Evolutionary conservation across 192 early-diverging fungal species (phyloP).

Genomic region (Coemansia sp.): DNA sequence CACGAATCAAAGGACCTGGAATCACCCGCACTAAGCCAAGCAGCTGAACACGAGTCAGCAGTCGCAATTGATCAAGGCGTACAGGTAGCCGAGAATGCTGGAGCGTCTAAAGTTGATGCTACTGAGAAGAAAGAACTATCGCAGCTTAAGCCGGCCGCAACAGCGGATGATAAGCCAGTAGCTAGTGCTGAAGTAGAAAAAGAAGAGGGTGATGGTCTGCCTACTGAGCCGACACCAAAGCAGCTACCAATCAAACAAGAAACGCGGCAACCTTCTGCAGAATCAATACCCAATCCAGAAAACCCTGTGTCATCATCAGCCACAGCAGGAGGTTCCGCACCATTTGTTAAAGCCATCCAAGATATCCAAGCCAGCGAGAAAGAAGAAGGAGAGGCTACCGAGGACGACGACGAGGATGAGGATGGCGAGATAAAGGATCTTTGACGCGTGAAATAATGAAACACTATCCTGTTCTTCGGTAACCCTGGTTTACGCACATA

Average conservation of each 20-base stretch:
- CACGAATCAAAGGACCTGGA: not conserved
- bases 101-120: not conserved
- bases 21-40: not conserved
- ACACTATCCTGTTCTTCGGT: not conserved
- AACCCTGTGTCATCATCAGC: not conserved
- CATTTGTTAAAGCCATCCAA: not conserved
- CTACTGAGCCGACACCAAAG: not conserved
- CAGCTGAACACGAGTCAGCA: not conserved
- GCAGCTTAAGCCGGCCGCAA: too few species aligned
- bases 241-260: not conserved
- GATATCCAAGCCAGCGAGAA: slow-evolving; percentile 12
- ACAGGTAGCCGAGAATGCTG: not conserved
- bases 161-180: not conserved
- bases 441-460: not conserved
- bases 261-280: not conserved
- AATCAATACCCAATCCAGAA: not conserved
- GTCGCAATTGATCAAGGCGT: not conserved
- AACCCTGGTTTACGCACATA: not conserved
- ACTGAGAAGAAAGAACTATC: too few species aligned
- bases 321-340: not conserved
- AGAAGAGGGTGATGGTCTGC: not conserved
- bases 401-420: slow-evolving; percentile 49
- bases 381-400: slow-evolving; percentile 52
- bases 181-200: not conserved
- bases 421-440: slow-evolving; percentile 48